Evolutionary conservation across 331 rosid genomes (phyloP).

Genomic region (Rhamnella rubrinervis): DNA sequence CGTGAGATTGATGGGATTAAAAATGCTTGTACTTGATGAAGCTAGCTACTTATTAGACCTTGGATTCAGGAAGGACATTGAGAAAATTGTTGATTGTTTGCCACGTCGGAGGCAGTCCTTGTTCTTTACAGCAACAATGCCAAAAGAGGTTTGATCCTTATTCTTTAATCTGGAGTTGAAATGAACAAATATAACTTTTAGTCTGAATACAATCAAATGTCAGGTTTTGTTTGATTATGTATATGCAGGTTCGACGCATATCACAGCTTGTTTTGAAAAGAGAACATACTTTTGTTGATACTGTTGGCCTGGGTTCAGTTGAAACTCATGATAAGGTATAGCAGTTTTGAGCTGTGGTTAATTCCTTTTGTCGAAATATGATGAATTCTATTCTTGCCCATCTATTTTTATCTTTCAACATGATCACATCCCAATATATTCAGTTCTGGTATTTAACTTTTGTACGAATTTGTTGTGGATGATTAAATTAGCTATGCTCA

Average conservation of each 20-base stretch:
- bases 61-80: conserved; percentile 90
- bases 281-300: conserved; percentile 77
- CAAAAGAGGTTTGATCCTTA: conserved; percentile 69
- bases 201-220: conserved; percentile 17
- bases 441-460: background rate
- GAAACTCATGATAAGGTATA: conserved; percentile 81
- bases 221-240: conserved; percentile 16
- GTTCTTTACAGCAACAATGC: conserved; percentile 84
- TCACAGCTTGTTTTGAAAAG: conserved; percentile 91
- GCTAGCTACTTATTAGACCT: conserved; percentile 85
- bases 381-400: background rate
- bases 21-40: conserved; percentile 92
- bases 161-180: conserved; percentile 11
- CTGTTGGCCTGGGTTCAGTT: conserved; percentile 75
- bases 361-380: background rate
- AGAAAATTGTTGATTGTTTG: conserved; percentile 89
- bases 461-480: background rate
- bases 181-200: conserved; percentile 14
- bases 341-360: conserved; percentile 6
- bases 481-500: background rate
- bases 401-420: too few relatives aligned
- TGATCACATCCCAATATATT: background rate
- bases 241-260: conserved; percentile 72
- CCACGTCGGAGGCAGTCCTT: conserved; percentile 88
- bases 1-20: conserved; percentile 72